Evolutionary conservation across 2,329 filamentous ascomycete species (phyloP), one percentile per base, ranked within the genome.

Genomic region (Phialophora expanda): DNA sequence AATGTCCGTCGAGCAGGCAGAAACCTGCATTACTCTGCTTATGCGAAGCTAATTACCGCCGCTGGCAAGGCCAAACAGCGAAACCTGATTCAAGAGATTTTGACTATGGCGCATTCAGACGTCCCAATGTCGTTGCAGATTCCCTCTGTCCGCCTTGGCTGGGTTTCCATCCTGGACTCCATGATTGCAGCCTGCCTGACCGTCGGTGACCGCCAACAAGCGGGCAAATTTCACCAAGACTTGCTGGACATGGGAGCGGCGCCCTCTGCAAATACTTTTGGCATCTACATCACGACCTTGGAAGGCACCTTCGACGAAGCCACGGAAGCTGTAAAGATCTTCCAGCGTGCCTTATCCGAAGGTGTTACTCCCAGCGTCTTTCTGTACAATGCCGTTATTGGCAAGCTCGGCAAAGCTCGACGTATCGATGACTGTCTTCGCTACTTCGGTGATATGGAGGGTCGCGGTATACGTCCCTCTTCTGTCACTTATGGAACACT

Each of bases 251-350:
- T 98, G 83, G 94, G 94, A 56, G 89, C 91, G 66, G 90, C 93
- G 9, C 95, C 95, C 17, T 96, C 94, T 2, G 95, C 95, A 51
- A 99, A 99, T 83, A 99, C 95, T 0, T 99, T 96, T 73, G 95
- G 95, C 66, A 86, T 99, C 20, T 99, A 98, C 84, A 99, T 99
- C 80, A 98, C 96, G n/a, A 98, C 94, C 1, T 84, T 99, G 68
- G 97, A 98, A 82, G 94, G 97, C 76, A 98, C 93, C 0, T 98
- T 97, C 71, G 95, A 99, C 74, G 95, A 99, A 78, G 95, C 95
- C 11, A 93, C 93, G 8, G 95, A 98, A 78, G 95, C 95, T 63
- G 90, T 98, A 75, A 96, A 96, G 81, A 97, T 99, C 78, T 99
- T 99, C 84, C 89, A 95, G 74, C 91, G 93, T 64, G 93, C 95